A percentile compares a stretch with the other conserved stretches of the same genome.
Evolutionary conservation across 257 asterid species (phyloP).

Genomic region (Solanum virginianum): DNA sequence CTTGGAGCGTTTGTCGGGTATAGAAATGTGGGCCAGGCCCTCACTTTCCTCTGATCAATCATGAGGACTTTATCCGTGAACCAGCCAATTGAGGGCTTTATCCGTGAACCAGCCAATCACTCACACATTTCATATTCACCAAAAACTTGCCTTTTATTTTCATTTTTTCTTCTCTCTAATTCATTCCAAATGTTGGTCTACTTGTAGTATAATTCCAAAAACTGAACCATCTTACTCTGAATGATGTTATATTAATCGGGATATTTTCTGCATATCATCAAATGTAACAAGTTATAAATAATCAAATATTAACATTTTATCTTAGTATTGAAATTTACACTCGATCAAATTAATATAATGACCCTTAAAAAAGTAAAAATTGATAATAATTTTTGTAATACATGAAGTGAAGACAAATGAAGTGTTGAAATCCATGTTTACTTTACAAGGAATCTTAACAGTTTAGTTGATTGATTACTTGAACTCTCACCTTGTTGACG

Average conservation of each 20-base stretch:
- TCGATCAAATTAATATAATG: not conserved
- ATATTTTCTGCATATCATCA: not conserved
- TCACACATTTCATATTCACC: not conserved
- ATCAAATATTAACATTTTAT: not conserved
- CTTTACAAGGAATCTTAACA: too few species aligned
- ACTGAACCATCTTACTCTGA: not conserved
- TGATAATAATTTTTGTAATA: not conserved
- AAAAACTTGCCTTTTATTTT: not conserved
- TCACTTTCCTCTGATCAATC: not conserved
- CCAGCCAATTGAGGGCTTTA: not conserved
- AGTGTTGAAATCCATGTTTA: not conserved
- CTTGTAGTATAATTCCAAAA: not conserved
- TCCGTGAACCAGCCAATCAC: not conserved
- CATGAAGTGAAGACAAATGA: not conserved
- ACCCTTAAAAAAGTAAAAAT: fast-evolving
- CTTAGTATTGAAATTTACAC: not conserved
- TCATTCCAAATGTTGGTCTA: not conserved
- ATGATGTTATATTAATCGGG: not conserved
- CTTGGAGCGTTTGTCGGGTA: not conserved
- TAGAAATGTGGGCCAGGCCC: not conserved
- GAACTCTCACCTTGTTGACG: too few species aligned
- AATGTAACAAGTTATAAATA: not conserved
- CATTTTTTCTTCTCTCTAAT: not conserved
- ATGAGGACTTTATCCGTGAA: not conserved
- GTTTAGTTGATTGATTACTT: too few species aligned